Evolutionary conservation across 2,329 filamentous ascomycete species (phyloP).

Genomic region (Sporothrix mexicana): DNA sequence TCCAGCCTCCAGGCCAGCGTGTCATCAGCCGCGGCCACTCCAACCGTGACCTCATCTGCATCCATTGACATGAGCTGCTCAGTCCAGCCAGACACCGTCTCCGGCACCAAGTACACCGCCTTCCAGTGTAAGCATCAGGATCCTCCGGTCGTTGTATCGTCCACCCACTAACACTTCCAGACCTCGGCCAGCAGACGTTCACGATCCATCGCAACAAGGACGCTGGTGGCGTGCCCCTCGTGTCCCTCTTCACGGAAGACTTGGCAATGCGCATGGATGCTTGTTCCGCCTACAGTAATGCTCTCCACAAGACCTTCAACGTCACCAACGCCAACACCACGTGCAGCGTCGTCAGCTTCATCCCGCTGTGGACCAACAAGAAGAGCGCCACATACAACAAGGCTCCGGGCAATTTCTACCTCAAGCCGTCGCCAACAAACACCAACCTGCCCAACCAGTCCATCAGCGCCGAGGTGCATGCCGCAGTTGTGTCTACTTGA

Average conservation of each 20-base stretch:
- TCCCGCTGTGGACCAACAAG: slow-evolving; percentile 52
- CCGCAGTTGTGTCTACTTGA: slow-evolving; percentile 42
- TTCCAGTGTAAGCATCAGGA: slow-evolving; percentile 45
- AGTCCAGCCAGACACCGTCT: slow-evolving; percentile 44
- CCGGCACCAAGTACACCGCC: slow-evolving; percentile 49
- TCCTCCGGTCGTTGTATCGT: background rate
- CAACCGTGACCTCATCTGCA: slow-evolving; percentile 42
- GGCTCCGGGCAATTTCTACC: slow-evolving; percentile 54
- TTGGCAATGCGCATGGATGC: slow-evolving; percentile 56
- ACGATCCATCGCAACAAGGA: slow-evolving; percentile 54
- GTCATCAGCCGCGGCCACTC: background rate
- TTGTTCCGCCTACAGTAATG: slow-evolving; percentile 50
- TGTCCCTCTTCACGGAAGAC: slow-evolving; percentile 51
- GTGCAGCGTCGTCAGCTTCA: slow-evolving; percentile 50
- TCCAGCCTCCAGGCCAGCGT: background rate
- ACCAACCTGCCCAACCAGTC: slow-evolving; percentile 43
- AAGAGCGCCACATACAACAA: slow-evolving; percentile 42
- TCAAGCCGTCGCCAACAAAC: slow-evolving; percentile 50
- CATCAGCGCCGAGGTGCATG: slow-evolving; percentile 47
- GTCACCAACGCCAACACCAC: slow-evolving; percentile 44
- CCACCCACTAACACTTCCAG: slow-evolving; percentile 40
- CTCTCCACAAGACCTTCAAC: slow-evolving; percentile 37
- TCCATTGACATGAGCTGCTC: slow-evolving; percentile 51
- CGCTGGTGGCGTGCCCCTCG: slow-evolving; percentile 47
- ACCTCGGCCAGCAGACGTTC: slow-evolving; percentile 47